Percentiles rank a stretch among this genome's conserved stretches.
These are phyloP conservation scores for Thelonectria olida DNA, from an alignment of 2,329 filamentous ascomycete species.

Conservation along the genomic window DNA sequence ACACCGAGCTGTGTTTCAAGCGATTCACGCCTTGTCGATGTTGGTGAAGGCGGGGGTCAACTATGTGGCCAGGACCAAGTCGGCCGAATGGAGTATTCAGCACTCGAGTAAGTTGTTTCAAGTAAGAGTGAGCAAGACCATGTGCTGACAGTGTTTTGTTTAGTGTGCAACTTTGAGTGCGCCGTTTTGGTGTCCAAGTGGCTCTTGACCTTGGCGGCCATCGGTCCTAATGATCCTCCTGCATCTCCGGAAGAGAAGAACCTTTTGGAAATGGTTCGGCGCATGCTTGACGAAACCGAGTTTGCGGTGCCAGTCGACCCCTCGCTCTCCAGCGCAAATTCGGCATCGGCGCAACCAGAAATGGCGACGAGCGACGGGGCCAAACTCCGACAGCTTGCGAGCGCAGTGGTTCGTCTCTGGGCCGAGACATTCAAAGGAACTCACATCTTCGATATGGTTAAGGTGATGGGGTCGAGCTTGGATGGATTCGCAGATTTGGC, in stretches of 20 bases:
- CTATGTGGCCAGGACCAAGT: slow-evolving; percentile 69
- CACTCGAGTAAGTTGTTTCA: slow-evolving; percentile 60
- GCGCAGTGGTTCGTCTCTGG: slow-evolving; percentile 68
- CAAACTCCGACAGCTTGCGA: slow-evolving; percentile 64
- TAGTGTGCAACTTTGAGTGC: slow-evolving; percentile 69
- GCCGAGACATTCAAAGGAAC: slow-evolving; percentile 69
- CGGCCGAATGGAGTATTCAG: slow-evolving; percentile 70
- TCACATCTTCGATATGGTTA: slow-evolving; percentile 69
- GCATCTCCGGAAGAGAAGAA: slow-evolving; percentile 62
- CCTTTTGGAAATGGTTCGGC: slow-evolving; percentile 64
- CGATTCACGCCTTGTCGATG: slow-evolving; percentile 74
- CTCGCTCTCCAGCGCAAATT: slow-evolving; percentile 55
- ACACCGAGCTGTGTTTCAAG: slow-evolving; percentile 72
- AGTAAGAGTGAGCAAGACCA: neutral
- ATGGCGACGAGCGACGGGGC: slow-evolving; percentile 57
- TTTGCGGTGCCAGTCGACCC: slow-evolving; percentile 69
- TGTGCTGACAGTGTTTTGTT: slow-evolving; percentile 26
- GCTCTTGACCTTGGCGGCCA: slow-evolving; percentile 64
- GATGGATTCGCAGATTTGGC: slow-evolving; percentile 66
- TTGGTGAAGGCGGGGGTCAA: slow-evolving; percentile 71
- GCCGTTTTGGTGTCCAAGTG: slow-evolving; percentile 69
- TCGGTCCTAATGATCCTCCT: slow-evolving; percentile 59
- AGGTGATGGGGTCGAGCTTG: slow-evolving; percentile 65
- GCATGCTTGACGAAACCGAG: slow-evolving; percentile 70
- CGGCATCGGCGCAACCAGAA: slow-evolving; percentile 51